Base-by-base conservation (phyloP, 2,329 filamentous ascomycete species). In the Nannizzia gypsea region DNA sequence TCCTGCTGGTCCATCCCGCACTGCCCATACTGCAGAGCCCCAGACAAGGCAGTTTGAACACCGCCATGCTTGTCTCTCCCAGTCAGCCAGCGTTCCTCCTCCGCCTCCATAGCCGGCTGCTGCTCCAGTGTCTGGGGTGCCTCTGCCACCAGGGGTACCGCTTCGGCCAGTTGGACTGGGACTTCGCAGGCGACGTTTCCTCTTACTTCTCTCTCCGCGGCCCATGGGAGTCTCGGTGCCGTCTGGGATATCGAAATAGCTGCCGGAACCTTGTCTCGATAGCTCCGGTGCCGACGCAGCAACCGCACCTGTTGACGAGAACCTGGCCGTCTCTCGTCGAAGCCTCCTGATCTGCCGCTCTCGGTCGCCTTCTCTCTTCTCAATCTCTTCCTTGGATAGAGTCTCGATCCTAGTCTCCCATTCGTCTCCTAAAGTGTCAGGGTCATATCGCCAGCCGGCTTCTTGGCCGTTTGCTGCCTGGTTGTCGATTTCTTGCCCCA, bases 401-500 rank as follows among this genome's bases (percentile, higher is more conserved):
- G 81, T 79, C 71, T 92, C 89, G 6, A 93, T 80, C 76, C 88
- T 89, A 5, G 89, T 87, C 69, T 90, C 88, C 89, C 89, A 93
- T 63, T 88, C 86, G 64, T 89, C 86, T 6, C 83, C 91, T 2
- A 97, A 80, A 61, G 90, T 87, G 69, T 97, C 93, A 2, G 90
- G 89, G 65, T 99, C 93, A 70, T 96, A 96, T 64, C 93, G 83
- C 92, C 93, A 97, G 2, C 93, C 93, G 13, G 91, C 90, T 61
- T 91, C 89, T n/a, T 87, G 85, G 2, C 78, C 77, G 65, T 90
- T 86, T 6, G 88, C 88, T 1, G 91, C 88, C 70, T 96, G 89
- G 69, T 96, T 96, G 64, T 92, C 89, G 56, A 96, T 85, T 63
- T 95, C 89, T 13, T 78, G 75, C 6, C 82, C 82, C 66, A 82